These are phyloP conservation scores for Stylosanthes scabra DNA, from an alignment of 331 rosid genomes.

Conservation along the genomic window DNA sequence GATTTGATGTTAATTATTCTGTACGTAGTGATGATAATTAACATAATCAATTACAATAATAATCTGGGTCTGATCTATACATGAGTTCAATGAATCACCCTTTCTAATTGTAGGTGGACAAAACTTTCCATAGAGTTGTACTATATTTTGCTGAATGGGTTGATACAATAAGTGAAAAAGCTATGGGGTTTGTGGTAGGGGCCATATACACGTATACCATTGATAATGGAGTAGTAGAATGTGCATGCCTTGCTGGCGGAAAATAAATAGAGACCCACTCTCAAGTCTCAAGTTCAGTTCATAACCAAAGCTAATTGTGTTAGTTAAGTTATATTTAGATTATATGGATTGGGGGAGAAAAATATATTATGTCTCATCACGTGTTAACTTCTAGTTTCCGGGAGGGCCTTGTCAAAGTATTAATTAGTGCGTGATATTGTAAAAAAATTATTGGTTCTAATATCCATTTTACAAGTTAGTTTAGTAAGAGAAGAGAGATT, in stretches of 20 bases:
- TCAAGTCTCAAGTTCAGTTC: too few relatives aligned
- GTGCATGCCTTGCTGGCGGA: not conserved
- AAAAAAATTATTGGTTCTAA: too few relatives aligned
- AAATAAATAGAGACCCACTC: constrained; percentile 28
- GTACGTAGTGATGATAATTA: too few relatives aligned
- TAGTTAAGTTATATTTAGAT: too few relatives aligned
- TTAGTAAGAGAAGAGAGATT: too few relatives aligned
- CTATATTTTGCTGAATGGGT: constrained; percentile 34
- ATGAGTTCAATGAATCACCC: constrained; percentile 37
- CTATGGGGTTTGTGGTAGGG: constrained; percentile 20
- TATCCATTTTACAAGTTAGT: too few relatives aligned
- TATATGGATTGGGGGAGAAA: not conserved
- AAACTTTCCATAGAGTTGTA: constrained; percentile 38
- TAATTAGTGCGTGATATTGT: too few relatives aligned
- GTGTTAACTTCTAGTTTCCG: constrained; percentile 34
- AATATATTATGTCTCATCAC: constrained; percentile 29
- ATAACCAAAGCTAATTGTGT: too few relatives aligned
- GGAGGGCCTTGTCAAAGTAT: constrained; percentile 24
- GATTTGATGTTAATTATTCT: too few relatives aligned
- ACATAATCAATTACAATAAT: not conserved
- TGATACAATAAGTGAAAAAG: constrained; percentile 44
- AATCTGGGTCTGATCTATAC: too few relatives aligned
- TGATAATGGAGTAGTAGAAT: constrained; percentile 29
- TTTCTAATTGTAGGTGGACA: constrained; percentile 43
- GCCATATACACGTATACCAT: constrained; percentile 33